These are phyloP conservation scores for Lentinus tigrinus DNA, from an alignment of 768 basidiomycete genomes.

Conservation along the genomic window DNA sequence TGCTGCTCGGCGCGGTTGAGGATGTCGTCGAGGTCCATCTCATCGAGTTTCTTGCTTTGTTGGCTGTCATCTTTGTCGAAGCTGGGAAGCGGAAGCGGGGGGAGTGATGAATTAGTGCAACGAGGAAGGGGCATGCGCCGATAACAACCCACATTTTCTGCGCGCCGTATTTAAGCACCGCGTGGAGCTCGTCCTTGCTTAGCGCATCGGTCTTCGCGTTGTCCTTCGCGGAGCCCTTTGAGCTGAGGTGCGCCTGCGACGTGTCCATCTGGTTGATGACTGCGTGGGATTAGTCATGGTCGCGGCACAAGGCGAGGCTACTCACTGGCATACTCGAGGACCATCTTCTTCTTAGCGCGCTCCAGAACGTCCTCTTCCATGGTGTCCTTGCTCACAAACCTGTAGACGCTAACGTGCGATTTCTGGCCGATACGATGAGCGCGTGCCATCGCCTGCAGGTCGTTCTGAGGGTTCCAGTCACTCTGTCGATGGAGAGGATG, in stretches of 20 bases:
- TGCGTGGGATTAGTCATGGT: slow-evolving; percentile 30
- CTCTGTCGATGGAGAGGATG: slow-evolving; percentile 49
- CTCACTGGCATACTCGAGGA: slow-evolving; percentile 97
- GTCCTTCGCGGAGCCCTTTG: slow-evolving; percentile 69
- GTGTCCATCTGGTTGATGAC: slow-evolving; percentile 99
- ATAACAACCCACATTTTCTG: slow-evolving; percentile 81
- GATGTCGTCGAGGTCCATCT: slow-evolving; percentile 99
- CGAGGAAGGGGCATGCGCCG: slow-evolving; percentile 5
- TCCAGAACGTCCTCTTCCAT: slow-evolving; percentile 99
- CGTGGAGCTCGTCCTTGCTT: slow-evolving; percentile 95
- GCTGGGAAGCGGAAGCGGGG: slow-evolving; percentile 67
- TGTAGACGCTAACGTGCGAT: slow-evolving; percentile 96
- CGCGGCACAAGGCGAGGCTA: slow-evolving; percentile 25
- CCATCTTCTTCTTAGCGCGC: slow-evolving; percentile 99
- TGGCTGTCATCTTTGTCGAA: slow-evolving; percentile 96
- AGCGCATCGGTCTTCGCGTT: slow-evolving; percentile 75
- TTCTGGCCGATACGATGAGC: slow-evolving; percentile 99
- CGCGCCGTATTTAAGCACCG: slow-evolving; percentile 97
- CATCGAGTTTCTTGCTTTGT: slow-evolving; percentile 94
- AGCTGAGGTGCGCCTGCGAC: slow-evolving; percentile 91
- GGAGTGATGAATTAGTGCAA: slow-evolving; percentile 2
- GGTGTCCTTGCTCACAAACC: slow-evolving; percentile 98
- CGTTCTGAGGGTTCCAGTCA: slow-evolving; percentile 99
- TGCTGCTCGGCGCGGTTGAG: slow-evolving; percentile 95
- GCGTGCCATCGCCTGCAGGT: slow-evolving; percentile 98